Percentiles rank a stretch among this genome's conserved stretches.
Conservation (phyloP, 2,329 filamentous ascomycete genomes). For the Claviceps humidiphila region DNA sequence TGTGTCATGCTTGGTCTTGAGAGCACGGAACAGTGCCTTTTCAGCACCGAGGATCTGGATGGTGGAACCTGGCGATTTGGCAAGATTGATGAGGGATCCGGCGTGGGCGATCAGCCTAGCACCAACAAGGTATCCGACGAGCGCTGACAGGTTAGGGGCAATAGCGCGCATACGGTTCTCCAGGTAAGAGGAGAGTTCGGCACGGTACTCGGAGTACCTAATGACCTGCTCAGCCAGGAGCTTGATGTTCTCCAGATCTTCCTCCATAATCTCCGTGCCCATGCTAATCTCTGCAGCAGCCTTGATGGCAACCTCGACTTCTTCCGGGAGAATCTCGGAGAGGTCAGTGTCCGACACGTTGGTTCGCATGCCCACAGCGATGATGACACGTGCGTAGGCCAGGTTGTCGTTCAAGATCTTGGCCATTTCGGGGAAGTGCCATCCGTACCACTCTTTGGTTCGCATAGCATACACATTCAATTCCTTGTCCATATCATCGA, state of each 20-base stretch:
- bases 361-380: constrained; percentile 78
- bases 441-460: constrained; percentile 99
- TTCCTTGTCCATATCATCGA: constrained; percentile 97
- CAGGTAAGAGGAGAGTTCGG: constrained; percentile 78
- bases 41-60: constrained; percentile 97
- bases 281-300: constrained; percentile 92
- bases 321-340: constrained; percentile 83
- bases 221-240: constrained; percentile 88
- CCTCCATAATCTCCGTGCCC: constrained; percentile 90
- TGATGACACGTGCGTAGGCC: constrained; percentile 78
- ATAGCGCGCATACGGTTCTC: constrained; percentile 92
- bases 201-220: constrained; percentile 78
- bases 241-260: constrained; percentile 88
- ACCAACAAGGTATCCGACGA: constrained; percentile 87
- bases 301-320: constrained; percentile 86
- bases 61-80: constrained; percentile 88
- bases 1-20: constrained; percentile 98
- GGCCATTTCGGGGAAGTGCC: constrained; percentile 98
- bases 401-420: constrained; percentile 96
- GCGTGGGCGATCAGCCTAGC: constrained; percentile 90
- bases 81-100: constrained; percentile 85
- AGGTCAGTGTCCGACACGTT: constrained; percentile 68
- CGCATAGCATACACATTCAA: constrained; percentile 98
- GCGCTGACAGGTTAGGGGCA: constrained; percentile 84
- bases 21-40: constrained; percentile 93